Base-by-base conservation (phyloP, 495 filamentous ascomycete genomes). In the Parathielavia hyrcaniae region DNA sequence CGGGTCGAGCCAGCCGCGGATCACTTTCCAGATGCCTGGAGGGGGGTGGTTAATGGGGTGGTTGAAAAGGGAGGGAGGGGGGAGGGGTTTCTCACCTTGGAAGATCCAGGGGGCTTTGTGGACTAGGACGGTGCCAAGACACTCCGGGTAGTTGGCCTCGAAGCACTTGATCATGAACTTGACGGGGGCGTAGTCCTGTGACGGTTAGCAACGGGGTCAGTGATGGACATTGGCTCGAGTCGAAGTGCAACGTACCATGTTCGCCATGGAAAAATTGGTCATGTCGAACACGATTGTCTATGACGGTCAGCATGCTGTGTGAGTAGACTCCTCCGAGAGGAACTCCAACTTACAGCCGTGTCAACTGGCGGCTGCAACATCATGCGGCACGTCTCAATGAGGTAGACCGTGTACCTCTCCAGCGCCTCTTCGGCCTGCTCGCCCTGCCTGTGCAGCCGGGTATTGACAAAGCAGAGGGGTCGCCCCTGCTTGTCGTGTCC, bases 141-240 rank as follows among this genome's bases (percentile, higher is more conserved):
- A 88, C 69, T 97, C 95, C 26, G 95, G 93, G 68, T 97, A 98
- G 72, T 98, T 97, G 50, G 93, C 95, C 75, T 97, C 95, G 69
- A 98, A 98, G 73, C 90, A 96, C 75, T 96, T 96, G 76, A 97
- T 97, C 83, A 98, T 95, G 77, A 97, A 97, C 66, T 92, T 97
- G 23, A 98, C 90, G 0, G 93, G 93, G 0, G 89, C 82, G 68
- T 97, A 97, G 68, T 98, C 93, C 88, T 91, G 36, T 46, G 16
- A 10, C 6, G 16, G 45, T 72, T 57, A 72, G 67, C 17, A 39
- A 30, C 39, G 16, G 26, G 16, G n/a, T 44, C 12, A 43, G 20
- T 6, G 0, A 22, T 13, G 23, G 30, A 0, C 5, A 32, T n/a
- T 6, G 26, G 6, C 26, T 30, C 6, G 26, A 53, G 19, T 16